Conservation (phyloP, 768 basidiomycete species). For the Phanerochaete sordida region DNA sequence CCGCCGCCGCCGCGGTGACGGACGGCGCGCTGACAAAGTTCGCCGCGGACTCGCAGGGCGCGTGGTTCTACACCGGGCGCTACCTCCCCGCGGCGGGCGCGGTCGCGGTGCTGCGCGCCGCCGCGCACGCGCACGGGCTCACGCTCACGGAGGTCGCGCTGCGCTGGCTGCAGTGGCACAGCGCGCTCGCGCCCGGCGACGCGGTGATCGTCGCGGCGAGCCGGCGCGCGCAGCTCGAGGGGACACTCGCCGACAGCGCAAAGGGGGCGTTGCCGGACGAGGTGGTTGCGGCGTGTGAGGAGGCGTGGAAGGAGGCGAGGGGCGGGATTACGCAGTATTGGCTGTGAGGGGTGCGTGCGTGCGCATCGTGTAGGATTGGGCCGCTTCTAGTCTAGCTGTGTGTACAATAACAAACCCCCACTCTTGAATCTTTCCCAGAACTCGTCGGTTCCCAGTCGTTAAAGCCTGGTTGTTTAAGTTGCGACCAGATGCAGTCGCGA, state of each 20-base stretch:
- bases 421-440: too few relatives aligned
- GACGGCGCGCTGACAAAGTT: not conserved
- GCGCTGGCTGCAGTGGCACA: conserved; percentile 4
- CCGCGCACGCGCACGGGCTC: not conserved
- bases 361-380: too few relatives aligned
- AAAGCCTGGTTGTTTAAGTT: too few relatives aligned
- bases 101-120: not conserved
- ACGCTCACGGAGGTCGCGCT: not conserved
- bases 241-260: conserved; percentile 36
- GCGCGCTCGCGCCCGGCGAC: conserved; percentile 18
- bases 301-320: conserved; percentile 34
- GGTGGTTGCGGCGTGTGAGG: conserved; percentile 48
- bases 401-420: too few relatives aligned
- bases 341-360: not conserved
- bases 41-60: conserved; percentile 23
- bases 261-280: conserved; percentile 49
- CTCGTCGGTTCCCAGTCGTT: too few relatives aligned
- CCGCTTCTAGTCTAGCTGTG: too few relatives aligned
- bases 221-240: conserved; percentile 23
- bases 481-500: too few relatives aligned
- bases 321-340: conserved; percentile 6
- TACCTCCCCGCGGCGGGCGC: not conserved
- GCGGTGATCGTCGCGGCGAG: conserved; percentile 15
- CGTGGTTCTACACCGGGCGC: conserved; percentile 1
- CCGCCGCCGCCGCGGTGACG: not conserved